Percentiles rank a stretch among this genome's conserved stretches.
These are phyloP conservation scores for Diplosphaera chodatii DNA, from an alignment of 139 green algal genomes.

Conservation along the genomic window DNA sequence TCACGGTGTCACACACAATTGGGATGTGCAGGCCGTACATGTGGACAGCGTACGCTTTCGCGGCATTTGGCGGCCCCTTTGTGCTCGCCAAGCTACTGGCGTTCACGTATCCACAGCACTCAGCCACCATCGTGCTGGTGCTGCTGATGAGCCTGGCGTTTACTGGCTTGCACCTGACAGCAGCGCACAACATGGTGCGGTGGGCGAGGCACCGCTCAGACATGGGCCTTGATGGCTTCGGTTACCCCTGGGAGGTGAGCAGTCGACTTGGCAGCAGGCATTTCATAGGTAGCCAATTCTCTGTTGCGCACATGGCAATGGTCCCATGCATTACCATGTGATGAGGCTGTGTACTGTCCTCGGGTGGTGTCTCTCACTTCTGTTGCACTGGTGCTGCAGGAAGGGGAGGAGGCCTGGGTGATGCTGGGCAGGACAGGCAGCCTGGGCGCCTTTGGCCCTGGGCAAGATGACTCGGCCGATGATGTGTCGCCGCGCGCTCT, in stretches of 20 bases:
- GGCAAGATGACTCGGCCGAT: conserved; percentile 29
- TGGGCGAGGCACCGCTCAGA: conserved; percentile 49
- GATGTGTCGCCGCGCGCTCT: conserved; percentile 29
- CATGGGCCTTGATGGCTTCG: conserved; percentile 52
- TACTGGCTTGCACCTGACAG: conserved; percentile 25
- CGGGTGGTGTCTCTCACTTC: no score
- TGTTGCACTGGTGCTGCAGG: conserved; percentile 27
- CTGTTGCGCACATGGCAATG: no score
- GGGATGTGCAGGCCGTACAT: conserved; percentile 42
- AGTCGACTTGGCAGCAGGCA: no score
- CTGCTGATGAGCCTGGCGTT: conserved; percentile 38
- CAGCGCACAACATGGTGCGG: conserved; percentile 28
- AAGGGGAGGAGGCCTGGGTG: conserved; percentile 25
- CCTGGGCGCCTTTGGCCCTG: background rate
- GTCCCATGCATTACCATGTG: no score
- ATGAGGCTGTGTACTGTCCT: no score
- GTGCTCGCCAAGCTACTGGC: conserved; percentile 35
- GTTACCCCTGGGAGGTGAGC: conserved; percentile 56
- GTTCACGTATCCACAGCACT: conserved; percentile 19
- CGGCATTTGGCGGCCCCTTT: conserved; percentile 30
- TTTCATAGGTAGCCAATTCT: no score
- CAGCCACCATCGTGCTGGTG: conserved; percentile 18
- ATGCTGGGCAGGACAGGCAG: conserved; percentile 2
- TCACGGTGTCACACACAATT: no score
- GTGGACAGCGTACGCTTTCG: conserved; percentile 38